Evolutionary conservation across 768 basidiomycete species (phyloP).

Genomic region (Phlegmacium glaucopus): DNA sequence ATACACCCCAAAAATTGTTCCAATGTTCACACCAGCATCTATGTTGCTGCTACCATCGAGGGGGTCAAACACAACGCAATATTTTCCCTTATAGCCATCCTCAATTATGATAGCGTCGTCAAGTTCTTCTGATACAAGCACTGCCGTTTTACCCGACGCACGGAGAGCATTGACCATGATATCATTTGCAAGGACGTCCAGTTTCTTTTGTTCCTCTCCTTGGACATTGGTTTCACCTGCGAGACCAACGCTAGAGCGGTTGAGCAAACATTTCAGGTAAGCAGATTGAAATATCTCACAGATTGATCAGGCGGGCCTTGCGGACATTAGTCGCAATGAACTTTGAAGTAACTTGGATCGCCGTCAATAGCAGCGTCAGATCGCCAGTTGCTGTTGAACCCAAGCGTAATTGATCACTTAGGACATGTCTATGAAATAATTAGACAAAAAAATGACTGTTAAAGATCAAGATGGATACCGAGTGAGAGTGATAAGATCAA

Average conservation of each 20-base stretch:
- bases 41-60: conserved; percentile 96
- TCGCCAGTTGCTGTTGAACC: conserved; percentile 88
- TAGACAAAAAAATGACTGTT: conserved; percentile 5
- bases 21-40: conserved; percentile 97
- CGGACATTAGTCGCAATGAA: conserved; percentile 99
- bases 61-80: conserved; percentile 98
- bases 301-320: conserved; percentile 94
- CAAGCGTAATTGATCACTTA: conserved; percentile 79
- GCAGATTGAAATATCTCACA: conserved; percentile 44
- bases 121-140: conserved; percentile 95
- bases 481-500: conserved; percentile 91
- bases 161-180: conserved; percentile 98
- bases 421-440: conserved; percentile 65
- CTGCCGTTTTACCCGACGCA: conserved; percentile 94
- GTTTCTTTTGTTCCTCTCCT: conserved; percentile 99
- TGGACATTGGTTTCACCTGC: conserved; percentile 97
- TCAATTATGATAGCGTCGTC: conserved; percentile 93
- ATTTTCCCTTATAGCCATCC: conserved; percentile 74
- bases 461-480: conserved; percentile 46
- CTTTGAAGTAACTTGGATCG: conserved; percentile 94
- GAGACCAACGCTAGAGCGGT: conserved; percentile 75
- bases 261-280: conserved; percentile 4
- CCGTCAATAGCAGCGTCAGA: conserved; percentile 89
- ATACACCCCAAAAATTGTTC: conserved; percentile 97
- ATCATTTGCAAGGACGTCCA: conserved; percentile 96